Evolutionary conservation across 805 yeast species (phyloP), one percentile per base, ranked within the genome.

Genomic region (Suhomyces pyralidae): DNA sequence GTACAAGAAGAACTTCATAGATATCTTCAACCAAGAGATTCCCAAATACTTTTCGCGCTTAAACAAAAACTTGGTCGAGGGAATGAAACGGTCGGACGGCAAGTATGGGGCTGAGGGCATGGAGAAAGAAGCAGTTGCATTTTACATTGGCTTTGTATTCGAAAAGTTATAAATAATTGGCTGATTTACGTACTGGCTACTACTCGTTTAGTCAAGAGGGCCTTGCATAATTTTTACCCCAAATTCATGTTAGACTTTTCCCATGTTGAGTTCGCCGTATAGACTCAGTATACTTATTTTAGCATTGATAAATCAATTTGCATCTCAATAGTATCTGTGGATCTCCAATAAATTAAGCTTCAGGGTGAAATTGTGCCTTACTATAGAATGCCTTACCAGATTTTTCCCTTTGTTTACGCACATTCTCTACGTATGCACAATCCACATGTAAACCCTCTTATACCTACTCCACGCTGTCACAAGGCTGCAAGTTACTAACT

Each of bases 61-160:
- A 43, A 80, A 82, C 46, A 86, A 85, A 48, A 80, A 79, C 51
- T 80, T 86, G 63, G 68, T 81, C 9, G 88, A 87, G 49, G 87
- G 88, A 5, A 81, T 94, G 63, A 81, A 82, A 55, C 79, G 94
- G 59, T 73, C 79, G 0, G 96, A 90, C 65, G 97, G 97, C 0
- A 79, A 81, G 47, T 84, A 84, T 61, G 97, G 96, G 32, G 88
- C 92, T 36, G 91, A 85, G 65, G 96, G 96, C 1, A 90, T 84
- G 45, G 97, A 93, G 64, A 81, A 89, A 52, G 97, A 93, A 64
- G 90, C 90, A 0, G 91, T 91, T 7, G 90, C 88, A n/a, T 88
- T 90, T 61, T 92, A 91, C 65, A 72, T 88, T 32, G 90, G 90
- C 1, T 91, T 90, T 73, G 93, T 85, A 2, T 91, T 92, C 67